Evolutionary conservation across 225 moss, liverwort and hornwort species (phyloP).

Genomic region (Bryum argenteum): DNA sequence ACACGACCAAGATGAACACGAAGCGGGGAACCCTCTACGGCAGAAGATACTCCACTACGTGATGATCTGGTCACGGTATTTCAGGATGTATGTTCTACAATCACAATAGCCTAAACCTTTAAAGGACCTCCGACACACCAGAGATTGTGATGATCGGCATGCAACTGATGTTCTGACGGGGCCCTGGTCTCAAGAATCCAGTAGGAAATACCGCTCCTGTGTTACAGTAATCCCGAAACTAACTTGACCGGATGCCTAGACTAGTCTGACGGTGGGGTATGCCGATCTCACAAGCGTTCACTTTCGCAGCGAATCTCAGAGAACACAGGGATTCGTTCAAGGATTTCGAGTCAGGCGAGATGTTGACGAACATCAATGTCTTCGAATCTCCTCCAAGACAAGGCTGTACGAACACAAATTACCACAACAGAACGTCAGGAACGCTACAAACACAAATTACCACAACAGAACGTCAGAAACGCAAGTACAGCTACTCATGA

Average conservation of each 20-base stretch:
- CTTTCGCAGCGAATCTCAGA: slow-evolving; percentile 93
- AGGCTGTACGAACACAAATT: slow-evolving; percentile 55
- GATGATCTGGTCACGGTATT: slow-evolving; percentile 21
- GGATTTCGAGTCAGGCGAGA: slow-evolving; percentile 88
- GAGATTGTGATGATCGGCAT: slow-evolving; percentile 12
- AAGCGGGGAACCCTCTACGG: slow-evolving; percentile 3
- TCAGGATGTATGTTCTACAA: slow-evolving; percentile 31
- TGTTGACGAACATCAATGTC: slow-evolving; percentile 99
- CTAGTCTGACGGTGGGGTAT: slow-evolving; percentile 88
- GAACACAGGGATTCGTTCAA: slow-evolving; percentile 95
- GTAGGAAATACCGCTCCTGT: slow-evolving; percentile 26
- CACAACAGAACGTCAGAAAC: too few relatives aligned
- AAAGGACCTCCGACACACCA: slow-evolving; percentile 18
- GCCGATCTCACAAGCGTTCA: slow-evolving; percentile 96
- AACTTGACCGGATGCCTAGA: slow-evolving; percentile 54
- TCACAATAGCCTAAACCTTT: slow-evolving; percentile 2
- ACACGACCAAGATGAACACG: not conserved
- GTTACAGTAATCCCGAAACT: slow-evolving; percentile 30
- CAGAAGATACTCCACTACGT: too few relatives aligned
- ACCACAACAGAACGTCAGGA: not conserved
- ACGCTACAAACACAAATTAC: not conserved
- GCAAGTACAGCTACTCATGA: too few relatives aligned
- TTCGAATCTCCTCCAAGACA: slow-evolving; percentile 99
- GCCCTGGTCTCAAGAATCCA: slow-evolving; percentile 36
- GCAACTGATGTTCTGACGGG: slow-evolving; percentile 21